Conservation (phyloP, 495 filamentous ascomycete species). For the Talaromyces ruber region DNA sequence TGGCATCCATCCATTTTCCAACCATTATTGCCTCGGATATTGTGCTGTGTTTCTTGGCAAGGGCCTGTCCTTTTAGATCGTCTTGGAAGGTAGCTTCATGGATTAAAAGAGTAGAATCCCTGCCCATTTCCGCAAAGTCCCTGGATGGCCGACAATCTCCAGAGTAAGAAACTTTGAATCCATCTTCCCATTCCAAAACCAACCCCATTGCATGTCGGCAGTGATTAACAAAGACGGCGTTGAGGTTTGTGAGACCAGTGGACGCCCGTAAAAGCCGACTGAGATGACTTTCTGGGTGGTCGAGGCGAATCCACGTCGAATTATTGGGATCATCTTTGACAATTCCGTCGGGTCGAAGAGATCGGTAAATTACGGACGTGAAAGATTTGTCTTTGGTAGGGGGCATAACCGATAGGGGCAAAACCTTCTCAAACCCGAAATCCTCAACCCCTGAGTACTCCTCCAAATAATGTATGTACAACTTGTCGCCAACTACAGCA, state of each 20-base stretch:
- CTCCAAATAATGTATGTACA: constrained; percentile 62
- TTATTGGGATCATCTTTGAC: constrained; percentile 14
- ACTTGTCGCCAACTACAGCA: constrained; percentile 50
- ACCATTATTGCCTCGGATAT: constrained; percentile 74
- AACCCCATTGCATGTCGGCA: constrained; percentile 72
- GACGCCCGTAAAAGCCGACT: constrained; percentile 27
- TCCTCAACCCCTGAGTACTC: constrained; percentile 76
- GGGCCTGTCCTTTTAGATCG: constrained; percentile 65
- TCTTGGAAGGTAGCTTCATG: constrained; percentile 97
- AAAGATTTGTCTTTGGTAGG: constrained; percentile 14
- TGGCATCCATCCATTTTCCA: constrained; percentile 67
- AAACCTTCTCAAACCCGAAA: constrained; percentile 55
- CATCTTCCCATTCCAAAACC: constrained; percentile 63
- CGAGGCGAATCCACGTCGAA: constrained; percentile 20
- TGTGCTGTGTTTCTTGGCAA: constrained; percentile 86
- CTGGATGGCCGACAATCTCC: constrained; percentile 81
- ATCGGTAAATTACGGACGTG: constrained; percentile 17
- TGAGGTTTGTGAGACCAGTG: constrained; percentile 34
- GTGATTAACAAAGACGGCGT: constrained; percentile 60
- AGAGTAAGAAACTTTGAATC: constrained; percentile 84
- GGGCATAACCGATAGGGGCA: constrained; percentile 21
- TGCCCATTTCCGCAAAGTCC: constrained; percentile 60
- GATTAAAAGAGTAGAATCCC: constrained; percentile 69
- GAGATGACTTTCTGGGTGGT: constrained; percentile 15
- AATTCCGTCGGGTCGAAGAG: constrained; percentile 17